These are phyloP conservation scores for Papilionanthe hybrid DNA, from an alignment of 116 monocot species.

Conservation along the genomic window DNA sequence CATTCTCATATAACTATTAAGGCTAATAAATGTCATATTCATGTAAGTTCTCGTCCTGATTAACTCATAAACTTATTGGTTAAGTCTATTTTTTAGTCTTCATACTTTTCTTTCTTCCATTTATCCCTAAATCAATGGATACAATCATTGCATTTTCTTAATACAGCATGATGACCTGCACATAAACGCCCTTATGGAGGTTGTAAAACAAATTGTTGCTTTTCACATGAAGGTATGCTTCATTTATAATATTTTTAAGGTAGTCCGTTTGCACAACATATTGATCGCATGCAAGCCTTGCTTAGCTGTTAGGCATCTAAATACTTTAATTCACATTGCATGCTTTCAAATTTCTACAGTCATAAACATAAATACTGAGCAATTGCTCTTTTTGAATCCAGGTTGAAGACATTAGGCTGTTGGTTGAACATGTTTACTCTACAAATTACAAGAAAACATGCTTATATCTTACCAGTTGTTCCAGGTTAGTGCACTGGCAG, in stretches of 20 bases:
- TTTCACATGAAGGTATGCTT: slow-evolving; percentile 95
- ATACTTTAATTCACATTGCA: neutral
- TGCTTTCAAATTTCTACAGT: neutral
- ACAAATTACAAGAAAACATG: slow-evolving; percentile 91
- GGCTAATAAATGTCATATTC: neutral
- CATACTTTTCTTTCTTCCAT: neutral
- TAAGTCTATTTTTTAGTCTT: neutral
- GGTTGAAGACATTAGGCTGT: slow-evolving; percentile 97
- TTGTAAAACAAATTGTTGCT: slow-evolving; percentile 92
- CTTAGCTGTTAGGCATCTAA: slow-evolving; percentile 35
- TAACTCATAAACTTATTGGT: neutral
- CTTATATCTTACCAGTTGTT: slow-evolving; percentile 88
- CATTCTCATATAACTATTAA: neutral
- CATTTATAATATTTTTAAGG: neutral
- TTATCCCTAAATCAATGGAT: neutral
- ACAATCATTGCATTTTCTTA: neutral
- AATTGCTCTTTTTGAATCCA: slow-evolving; percentile 18
- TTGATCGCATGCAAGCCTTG: neutral
- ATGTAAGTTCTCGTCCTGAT: neutral
- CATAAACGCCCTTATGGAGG: slow-evolving; percentile 76
- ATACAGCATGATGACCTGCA: slow-evolving; percentile 65
- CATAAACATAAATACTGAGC: slow-evolving; percentile 3
- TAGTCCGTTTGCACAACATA: neutral
- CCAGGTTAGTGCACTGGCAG: slow-evolving; percentile 44
- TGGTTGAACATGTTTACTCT: slow-evolving; percentile 78